These are phyloP conservation scores for Clitopilus passeckerianus DNA, from an alignment of 768 basidiomycete species.

Conservation along the genomic window DNA sequence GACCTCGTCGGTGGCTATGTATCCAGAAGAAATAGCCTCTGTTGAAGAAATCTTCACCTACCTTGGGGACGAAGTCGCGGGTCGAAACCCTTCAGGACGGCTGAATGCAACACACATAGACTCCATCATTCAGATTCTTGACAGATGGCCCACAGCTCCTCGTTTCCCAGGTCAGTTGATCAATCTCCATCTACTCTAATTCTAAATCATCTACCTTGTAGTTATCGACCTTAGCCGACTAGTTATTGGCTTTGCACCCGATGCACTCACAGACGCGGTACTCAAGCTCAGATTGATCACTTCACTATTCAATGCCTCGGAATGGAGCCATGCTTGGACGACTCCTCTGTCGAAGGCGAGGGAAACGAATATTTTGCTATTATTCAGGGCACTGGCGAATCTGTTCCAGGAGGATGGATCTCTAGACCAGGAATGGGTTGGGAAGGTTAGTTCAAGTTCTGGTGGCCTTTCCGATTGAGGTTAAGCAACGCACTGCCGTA, in stretches of 20 bases:
- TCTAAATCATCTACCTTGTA: conserved; percentile 17
- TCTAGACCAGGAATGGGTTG: conserved; percentile 45
- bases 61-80: conserved; percentile 44
- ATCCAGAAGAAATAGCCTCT: conserved; percentile 51
- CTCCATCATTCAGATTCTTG: conserved; percentile 55
- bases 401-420: conserved; percentile 54
- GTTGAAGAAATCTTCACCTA: conserved; percentile 63
- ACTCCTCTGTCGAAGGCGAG: conserved; percentile 59
- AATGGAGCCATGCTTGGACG: conserved; percentile 55
- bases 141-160: conserved; percentile 69
- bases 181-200: background rate
- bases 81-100: conserved; percentile 23
- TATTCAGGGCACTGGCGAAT: conserved; percentile 79
- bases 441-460: conserved; percentile 31
- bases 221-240: conserved; percentile 87
- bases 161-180: conserved; percentile 60
- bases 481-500: conserved; percentile 27
- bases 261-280: conserved; percentile 37
- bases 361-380: conserved; percentile 82
- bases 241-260: conserved; percentile 59
- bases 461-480: conserved; percentile 19
- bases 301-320: conserved; percentile 61
- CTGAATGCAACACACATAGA: conserved; percentile 52
- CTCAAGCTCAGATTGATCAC: conserved; percentile 51
- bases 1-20: conserved; percentile 66